Conservation (phyloP, 345 rosid genomes). For the Arabis hirsuta region DNA sequence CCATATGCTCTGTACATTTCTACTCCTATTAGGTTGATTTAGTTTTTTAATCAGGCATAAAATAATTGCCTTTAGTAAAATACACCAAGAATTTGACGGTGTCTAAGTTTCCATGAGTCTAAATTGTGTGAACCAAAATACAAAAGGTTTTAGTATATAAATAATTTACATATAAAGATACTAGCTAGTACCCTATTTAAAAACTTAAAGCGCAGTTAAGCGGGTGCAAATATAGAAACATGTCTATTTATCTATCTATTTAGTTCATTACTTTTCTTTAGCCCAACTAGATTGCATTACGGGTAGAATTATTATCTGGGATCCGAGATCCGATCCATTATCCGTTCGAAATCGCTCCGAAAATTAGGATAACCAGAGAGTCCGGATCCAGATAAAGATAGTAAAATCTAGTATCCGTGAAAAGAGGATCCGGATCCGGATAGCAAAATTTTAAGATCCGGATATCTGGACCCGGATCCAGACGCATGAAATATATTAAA, state of each 20-base stretch:
- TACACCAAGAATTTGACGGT: conserved; percentile 36
- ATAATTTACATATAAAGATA: not conserved
- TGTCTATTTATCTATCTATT: not conserved
- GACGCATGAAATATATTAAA: too few species aligned
- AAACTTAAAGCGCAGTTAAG: conserved; percentile 1
- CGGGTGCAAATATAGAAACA: not conserved
- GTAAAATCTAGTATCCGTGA: too few species aligned
- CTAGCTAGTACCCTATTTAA: not conserved
- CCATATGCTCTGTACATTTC: conserved; percentile 44
- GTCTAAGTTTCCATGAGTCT: not conserved
- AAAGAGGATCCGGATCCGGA: too few species aligned
- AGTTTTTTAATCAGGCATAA: conserved; percentile 20
- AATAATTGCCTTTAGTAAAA: conserved; percentile 8
- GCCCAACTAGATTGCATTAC: conserved; percentile 12
- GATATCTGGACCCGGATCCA: too few species aligned
- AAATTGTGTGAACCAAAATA: conserved; percentile 3
- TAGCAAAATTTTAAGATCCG: too few species aligned
- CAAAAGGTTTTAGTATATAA: not conserved
- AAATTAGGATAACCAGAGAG: too few species aligned
- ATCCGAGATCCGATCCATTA: too few species aligned
- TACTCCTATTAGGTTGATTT: conserved; percentile 23
- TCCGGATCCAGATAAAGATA: too few species aligned
- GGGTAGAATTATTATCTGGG: too few species aligned
- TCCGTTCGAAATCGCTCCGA: too few species aligned
- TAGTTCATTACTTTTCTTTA: conserved; percentile 1